Evolutionary conservation across 345 rosid species (phyloP).

Genomic region (Odontarrhena argentea): DNA sequence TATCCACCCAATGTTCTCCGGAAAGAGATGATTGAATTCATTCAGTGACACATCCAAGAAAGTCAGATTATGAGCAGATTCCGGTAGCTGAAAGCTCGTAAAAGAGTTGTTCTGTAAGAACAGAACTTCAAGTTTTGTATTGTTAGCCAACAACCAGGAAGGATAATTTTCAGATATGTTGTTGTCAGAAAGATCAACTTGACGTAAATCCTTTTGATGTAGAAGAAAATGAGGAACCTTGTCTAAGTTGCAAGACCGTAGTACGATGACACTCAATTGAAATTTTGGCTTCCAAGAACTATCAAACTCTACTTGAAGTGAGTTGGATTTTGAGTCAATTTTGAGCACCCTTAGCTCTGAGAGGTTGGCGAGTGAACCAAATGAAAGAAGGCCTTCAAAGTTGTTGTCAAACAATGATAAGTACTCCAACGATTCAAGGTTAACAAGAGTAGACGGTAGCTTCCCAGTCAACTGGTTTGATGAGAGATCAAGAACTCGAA

Average conservation of each 20-base stretch:
- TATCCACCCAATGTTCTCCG: constrained; percentile 19
- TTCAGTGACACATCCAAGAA: constrained; percentile 20
- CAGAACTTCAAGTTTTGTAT: constrained; percentile 6
- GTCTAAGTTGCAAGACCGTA: constrained; percentile 17
- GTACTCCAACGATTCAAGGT: constrained; percentile 32
- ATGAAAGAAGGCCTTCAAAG: constrained; percentile 27
- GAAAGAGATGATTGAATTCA: background rate
- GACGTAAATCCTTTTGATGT: constrained; percentile 17
- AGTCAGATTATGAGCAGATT: background rate
- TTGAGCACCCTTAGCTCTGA: constrained; percentile 24
- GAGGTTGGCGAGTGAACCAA: constrained; percentile 16
- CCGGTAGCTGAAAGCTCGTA: constrained; percentile 22
- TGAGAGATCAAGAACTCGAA: constrained; percentile 31
- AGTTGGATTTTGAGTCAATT: constrained; percentile 1
- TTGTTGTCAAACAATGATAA: constrained; percentile 11
- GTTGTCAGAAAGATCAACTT: constrained; percentile 28
- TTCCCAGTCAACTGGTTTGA: constrained; percentile 13
- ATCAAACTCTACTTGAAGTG: background rate
- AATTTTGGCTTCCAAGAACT: constrained; percentile 22
- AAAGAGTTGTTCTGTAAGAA: constrained; percentile 14
- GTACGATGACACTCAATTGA: constrained; percentile 17
- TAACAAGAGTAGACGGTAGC: background rate
- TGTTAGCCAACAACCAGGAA: constrained; percentile 22
- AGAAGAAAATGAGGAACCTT: constrained; percentile 35
- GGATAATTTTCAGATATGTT: constrained; percentile 17